Conservation (phyloP, 768 basidiomycete genomes). For the Russula dissimulans region DNA sequence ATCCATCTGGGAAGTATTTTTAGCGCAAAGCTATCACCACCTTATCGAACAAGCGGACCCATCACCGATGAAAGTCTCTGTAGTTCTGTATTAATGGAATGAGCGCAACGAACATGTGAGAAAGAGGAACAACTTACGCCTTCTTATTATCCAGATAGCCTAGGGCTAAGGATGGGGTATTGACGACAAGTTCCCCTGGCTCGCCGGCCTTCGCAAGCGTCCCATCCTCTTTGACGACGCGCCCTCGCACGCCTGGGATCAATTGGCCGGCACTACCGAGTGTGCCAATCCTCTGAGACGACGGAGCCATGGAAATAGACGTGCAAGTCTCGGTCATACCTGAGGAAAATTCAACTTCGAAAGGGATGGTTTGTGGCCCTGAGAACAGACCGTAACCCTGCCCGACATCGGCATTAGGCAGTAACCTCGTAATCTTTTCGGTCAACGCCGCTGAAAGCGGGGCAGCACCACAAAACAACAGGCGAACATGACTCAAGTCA, state of each 20-base stretch:
- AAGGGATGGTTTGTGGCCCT: not conserved
- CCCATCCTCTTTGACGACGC: constrained; percentile 47
- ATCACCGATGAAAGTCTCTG: constrained; percentile 59
- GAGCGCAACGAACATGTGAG: not conserved
- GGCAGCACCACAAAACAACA: constrained; percentile 28
- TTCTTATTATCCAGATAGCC: constrained; percentile 44
- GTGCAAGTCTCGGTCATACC: constrained; percentile 66
- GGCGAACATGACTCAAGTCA: constrained; percentile 24
- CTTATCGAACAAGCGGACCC: constrained; percentile 34
- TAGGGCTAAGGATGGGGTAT: constrained; percentile 31
- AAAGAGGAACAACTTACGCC: constrained; percentile 37
- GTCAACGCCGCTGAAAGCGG: constrained; percentile 29
- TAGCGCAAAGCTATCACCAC: not conserved
- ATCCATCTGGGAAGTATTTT: constrained; percentile 41
- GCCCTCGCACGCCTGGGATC: constrained; percentile 45
- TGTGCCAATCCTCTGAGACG: constrained; percentile 37
- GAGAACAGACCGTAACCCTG: constrained; percentile 45
- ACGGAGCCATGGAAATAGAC: constrained; percentile 41
- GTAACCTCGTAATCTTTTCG: constrained; percentile 36
- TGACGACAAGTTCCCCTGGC: constrained; percentile 48
- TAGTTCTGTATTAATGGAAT: constrained; percentile 37
- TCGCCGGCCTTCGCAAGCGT: constrained; percentile 43
- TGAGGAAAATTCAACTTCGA: constrained; percentile 20
- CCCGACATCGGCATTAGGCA: constrained; percentile 48
- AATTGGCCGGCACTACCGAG: constrained; percentile 39